Evolutionary conservation across 352 stramenopile species (phyloP), one percentile per base, ranked within the genome.

Genomic region (Phytophthora foliorum): DNA sequence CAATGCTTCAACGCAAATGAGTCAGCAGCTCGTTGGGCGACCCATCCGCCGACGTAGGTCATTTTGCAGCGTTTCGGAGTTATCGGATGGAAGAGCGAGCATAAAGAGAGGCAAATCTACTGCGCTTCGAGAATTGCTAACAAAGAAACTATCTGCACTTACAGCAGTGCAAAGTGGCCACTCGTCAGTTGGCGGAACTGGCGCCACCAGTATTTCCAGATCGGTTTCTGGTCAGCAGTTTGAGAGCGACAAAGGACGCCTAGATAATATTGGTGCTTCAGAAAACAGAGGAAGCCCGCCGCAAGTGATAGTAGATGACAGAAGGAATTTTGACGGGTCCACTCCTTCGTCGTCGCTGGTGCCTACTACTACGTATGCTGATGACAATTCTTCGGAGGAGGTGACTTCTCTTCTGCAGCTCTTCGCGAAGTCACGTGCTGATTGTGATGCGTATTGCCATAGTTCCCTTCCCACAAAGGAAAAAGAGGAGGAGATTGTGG

Each of bases 401-500:
- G 56, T 93, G 48, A 59, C 69, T 29, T 78, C 81, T 17, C 53
- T 95, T 25, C 34, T 97, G 44, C 73, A 93, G 11, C 67, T 94
- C 10, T 94, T 90, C 60, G 72, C 88, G 14, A 81, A 78, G 39
- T 95, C 82, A 6, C 76, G 84, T 57, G 57, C 64, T 16, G 87
- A 95, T 54, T 91, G 85, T 53, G 89, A 97, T 41, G 71, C 63
- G 9, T 94, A 88, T 57, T 93, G 84, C 27, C 86, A 93, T 62
- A 88, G 73, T 22, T 80, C 77, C 16, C 36, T 90, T 31, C 72
- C 80, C 0, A 88, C 70, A 9, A 74, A 74, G 36, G 88, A 95
- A 49, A 92, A 88, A 60, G 88, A 95, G 53, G 65, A 92, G 45
- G 87, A 97, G 48, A 90, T 95, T 53, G 88, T 93, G 24, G 75